Base-by-base conservation (phyloP, 2,329 filamentous ascomycete genomes). In the Verticillium dahliae region DNA sequence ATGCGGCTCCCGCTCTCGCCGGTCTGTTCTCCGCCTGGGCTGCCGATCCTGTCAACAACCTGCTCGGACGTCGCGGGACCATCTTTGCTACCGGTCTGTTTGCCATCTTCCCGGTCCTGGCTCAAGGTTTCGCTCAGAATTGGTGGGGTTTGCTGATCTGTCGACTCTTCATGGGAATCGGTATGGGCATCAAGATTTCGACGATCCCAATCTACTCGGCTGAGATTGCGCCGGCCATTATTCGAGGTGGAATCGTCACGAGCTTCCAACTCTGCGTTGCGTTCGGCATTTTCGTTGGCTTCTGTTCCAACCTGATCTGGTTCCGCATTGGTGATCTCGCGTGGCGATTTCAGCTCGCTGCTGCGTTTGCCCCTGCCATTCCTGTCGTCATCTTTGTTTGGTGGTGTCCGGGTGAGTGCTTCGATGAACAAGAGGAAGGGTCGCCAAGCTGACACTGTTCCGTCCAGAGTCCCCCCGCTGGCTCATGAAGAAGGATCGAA, bases 241-340 rank as follows among this genome's bases (percentile, higher is more conserved):
- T 84, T 61, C 79, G 82, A 4, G 82, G 82, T 10, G 80, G 77
- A 6, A 69, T 95, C 5, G 90, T 93, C 64, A 94, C 94, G 89
- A 73, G 70, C 1, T 66, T 88, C 86, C 65, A 94, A 90, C 89
- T 82, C 59, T 89, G 86, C 84, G 85, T 82, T 4, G 81, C 82
- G 0, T 83, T 87, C 62, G 77, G 78, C 58, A 80, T 80, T 67
- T 71, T 78, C 61, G 65, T 78, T 31, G 88, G 85, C 13, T 84
- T 81, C 65, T 80, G 76, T 62, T 84, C 84, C 63, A 88, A 87
- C 68, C 75, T 87, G 58, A 82, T 80, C 9, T 63, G 84, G 81
- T 62, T 80, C 64, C 74, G 83, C 55, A 78, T 78, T 1, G 81
- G 80, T 18, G 66, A 67, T 4, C 80, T 84, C 56, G 77, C 81